phyloP scores from a whole-genome alignment of 2,329 filamentous ascomycete genomes.

The Periconia sp. region DNA sequence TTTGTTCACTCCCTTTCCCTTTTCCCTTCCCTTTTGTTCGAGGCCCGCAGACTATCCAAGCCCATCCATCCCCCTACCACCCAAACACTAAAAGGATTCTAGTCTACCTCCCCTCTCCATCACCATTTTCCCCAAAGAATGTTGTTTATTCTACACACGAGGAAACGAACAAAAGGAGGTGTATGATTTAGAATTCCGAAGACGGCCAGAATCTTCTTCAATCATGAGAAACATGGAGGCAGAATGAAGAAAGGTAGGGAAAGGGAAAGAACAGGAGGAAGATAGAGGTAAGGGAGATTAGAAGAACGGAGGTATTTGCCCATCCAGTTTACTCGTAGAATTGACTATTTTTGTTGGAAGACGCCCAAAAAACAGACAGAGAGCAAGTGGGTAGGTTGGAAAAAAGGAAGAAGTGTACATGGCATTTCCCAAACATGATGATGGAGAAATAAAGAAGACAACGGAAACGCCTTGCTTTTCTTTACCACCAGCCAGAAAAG shows the following conservation, averaged over 20 bases:
- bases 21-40: too few species aligned
- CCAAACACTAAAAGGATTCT: too few species aligned
- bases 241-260: background rate
- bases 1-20: too few species aligned
- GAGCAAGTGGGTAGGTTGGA: background rate
- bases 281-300: background rate
- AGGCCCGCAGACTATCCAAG: too few species aligned
- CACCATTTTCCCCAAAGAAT: background rate
- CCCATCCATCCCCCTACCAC: too few species aligned
- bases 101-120: background rate
- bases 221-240: background rate
- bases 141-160: too few species aligned
- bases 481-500: background rate
- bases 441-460: background rate
- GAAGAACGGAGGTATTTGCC: too few species aligned
- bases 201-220: too few species aligned
- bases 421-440: background rate
- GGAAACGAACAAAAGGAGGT: background rate
- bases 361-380: background rate
- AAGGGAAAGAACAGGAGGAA: background rate
- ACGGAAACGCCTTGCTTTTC: constrained; percentile 1
- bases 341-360: too few species aligned
- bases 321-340: too few species aligned
- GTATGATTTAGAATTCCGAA: too few species aligned
- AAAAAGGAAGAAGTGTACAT: background rate